Base-by-base conservation (phyloP, 352 stramenopile genomes). In the Aphanomyces euteiches region DNA sequence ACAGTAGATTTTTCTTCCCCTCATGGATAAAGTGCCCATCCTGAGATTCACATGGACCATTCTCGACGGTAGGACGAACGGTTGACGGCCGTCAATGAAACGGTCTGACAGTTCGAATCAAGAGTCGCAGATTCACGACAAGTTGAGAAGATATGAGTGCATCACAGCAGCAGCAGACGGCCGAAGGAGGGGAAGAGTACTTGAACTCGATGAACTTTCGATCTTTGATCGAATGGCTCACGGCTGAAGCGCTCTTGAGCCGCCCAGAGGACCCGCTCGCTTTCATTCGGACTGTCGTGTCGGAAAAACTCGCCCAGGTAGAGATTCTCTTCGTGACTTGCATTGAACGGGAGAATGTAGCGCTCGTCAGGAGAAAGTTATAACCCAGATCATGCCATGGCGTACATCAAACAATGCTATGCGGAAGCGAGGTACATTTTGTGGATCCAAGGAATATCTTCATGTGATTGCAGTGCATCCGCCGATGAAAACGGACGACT, bases 171-270 rank as follows among this genome's bases (percentile, higher is more conserved):
- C 76, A 80, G 48, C 85, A 92, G 75, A 92, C 83, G 10, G 85
- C 85, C 10, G 87, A 93, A 68, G 84, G 84, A 7, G 85, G 85
- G 0, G 87, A 93, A 73, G 79, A 84, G 57, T 97, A 97, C 72
- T 81, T 97, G 71, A 90, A 92, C 61, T 79, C 77, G 15, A 90
- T 95, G 69, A 88, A 90, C 65, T 97, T 96, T 70, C 90, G 90
- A 57, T 93, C 88, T 54, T 79, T 97, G 50, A 92, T 96, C 69
- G 90, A 97, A 76, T 97, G 88, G 86, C 74, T 97, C 74, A 96
- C 89, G 36, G 90, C 90, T 1, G 90, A 97, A 61, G 79, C 86
- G 37, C 78, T 97, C 59, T 66, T 96, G 38, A 88, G 85, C 17
- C 79, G 88, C 50, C 88, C 90, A 0, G 85, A 96, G 19, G 90